Evolutionary conservation across 805 yeast genomes (phyloP).

Genomic region (Sugiyamaella mastotermitis): DNA sequence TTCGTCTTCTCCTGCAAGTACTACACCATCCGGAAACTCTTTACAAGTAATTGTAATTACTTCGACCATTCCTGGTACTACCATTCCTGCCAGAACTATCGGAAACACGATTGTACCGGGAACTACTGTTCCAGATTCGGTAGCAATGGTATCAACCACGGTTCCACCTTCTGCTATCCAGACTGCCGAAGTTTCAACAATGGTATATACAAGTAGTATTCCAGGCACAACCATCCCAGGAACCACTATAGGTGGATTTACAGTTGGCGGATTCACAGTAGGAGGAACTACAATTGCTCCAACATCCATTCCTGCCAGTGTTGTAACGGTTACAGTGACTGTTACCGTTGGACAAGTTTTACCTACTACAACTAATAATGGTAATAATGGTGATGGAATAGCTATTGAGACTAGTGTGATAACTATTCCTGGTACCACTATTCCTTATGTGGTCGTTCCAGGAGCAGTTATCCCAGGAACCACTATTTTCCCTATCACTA

Average conservation of each 20-base stretch:
- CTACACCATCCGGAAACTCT: background rate
- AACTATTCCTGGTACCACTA: constrained; percentile 19
- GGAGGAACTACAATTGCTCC: too few species aligned
- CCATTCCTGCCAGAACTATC: constrained; percentile 14
- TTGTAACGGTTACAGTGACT: background rate
- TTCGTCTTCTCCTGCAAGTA: background rate
- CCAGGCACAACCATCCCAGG: constrained; percentile 18
- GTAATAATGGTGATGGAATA: background rate
- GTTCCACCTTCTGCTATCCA: background rate
- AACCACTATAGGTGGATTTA: constrained; percentile 11
- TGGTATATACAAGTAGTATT: constrained; percentile 5
- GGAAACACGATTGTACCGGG: constrained; percentile 2
- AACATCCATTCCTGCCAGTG: constrained; percentile 1
- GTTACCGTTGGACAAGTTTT: too few species aligned
- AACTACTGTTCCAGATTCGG: constrained; percentile 1
- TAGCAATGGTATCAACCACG: background rate
- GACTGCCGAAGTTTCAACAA: constrained; percentile 1
- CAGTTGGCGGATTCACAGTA: background rate
- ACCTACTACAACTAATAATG: too few species aligned
- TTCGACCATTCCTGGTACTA: constrained; percentile 13
- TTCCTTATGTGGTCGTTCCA: constrained; percentile 19
- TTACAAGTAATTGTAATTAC: background rate
- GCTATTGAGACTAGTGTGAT: constrained; percentile 2
- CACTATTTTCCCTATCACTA: constrained; percentile 8
- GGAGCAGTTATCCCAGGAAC: constrained; percentile 15